phyloP scores from a whole-genome alignment of 148 eudicot species.

The Fagopyrum esculentum region DNA sequence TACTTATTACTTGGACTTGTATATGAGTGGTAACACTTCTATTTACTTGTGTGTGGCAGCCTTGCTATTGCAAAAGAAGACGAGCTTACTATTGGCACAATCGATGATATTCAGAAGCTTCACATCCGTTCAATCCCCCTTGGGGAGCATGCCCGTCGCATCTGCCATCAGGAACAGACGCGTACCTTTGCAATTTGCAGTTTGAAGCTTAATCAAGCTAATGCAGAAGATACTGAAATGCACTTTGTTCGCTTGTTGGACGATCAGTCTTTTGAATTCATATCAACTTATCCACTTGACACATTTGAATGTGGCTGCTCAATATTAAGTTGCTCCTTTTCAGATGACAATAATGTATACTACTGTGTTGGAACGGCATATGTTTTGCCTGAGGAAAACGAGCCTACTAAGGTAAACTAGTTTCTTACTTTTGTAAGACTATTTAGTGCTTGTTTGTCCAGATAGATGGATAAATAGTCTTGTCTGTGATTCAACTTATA shows the following conservation, averaged over 20 bases:
- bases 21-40: background rate
- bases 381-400: slow-evolving; percentile 90
- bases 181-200: slow-evolving; percentile 85
- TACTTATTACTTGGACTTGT: background rate
- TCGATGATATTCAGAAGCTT: slow-evolving; percentile 95
- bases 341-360: slow-evolving; percentile 82
- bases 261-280: slow-evolving; percentile 88
- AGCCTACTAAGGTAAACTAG: slow-evolving; percentile 76
- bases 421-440: background rate
- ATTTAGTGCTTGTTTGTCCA: background rate
- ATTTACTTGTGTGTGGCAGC: slow-evolving; percentile 31
- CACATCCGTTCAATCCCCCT: slow-evolving; percentile 92
- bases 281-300: slow-evolving; percentile 84
- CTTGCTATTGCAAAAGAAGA: slow-evolving; percentile 98
- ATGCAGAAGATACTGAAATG: slow-evolving; percentile 76
- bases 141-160: slow-evolving; percentile 93
- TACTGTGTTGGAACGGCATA: slow-evolving; percentile 97
- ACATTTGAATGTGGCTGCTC: slow-evolving; percentile 91
- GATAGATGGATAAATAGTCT: background rate
- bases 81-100: slow-evolving; percentile 92
- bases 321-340: slow-evolving; percentile 86
- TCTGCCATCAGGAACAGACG: slow-evolving; percentile 95
- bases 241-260: slow-evolving; percentile 88
- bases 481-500: background rate
- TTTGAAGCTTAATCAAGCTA: slow-evolving; percentile 69